These are phyloP conservation scores for Cercospora canescens DNA, from an alignment of 2,329 filamentous ascomycete genomes.

Conservation along the genomic window DNA sequence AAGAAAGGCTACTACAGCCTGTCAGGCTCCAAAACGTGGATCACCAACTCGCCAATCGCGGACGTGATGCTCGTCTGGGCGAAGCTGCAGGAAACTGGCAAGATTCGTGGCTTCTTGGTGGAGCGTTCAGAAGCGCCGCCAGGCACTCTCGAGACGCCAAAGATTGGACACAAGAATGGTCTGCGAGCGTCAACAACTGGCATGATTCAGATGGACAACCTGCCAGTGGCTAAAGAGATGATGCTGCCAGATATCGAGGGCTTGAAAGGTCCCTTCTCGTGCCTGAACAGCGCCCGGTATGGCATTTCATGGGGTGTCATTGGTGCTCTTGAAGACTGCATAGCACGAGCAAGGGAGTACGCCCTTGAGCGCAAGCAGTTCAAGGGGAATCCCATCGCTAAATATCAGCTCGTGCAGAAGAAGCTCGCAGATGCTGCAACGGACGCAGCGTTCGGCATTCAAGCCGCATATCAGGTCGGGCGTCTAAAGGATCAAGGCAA, in stretches of 20 bases:
- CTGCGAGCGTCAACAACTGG: slow-evolving; percentile 91
- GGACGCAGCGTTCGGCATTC: slow-evolving; percentile 86
- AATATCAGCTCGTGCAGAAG: slow-evolving; percentile 97
- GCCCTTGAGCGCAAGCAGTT: slow-evolving; percentile 94
- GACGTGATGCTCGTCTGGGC: slow-evolving; percentile 90
- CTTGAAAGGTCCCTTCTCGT: slow-evolving; percentile 84
- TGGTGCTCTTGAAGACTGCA: slow-evolving; percentile 90
- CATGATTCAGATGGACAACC: slow-evolving; percentile 94
- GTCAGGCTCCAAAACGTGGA: slow-evolving; percentile 89
- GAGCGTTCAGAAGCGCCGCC: slow-evolving; percentile 82
- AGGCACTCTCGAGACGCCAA: slow-evolving; percentile 86
- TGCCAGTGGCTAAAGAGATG: slow-evolving; percentile 83
- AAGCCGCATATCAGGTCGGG: slow-evolving; percentile 87
- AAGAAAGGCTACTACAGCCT: slow-evolving; percentile 80
- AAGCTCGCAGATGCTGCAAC: slow-evolving; percentile 92
- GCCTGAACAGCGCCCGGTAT: slow-evolving; percentile 88
- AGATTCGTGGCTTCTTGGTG: slow-evolving; percentile 90
- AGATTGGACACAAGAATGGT: slow-evolving; percentile 93
- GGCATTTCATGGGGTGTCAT: slow-evolving; percentile 94
- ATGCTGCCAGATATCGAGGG: slow-evolving; percentile 94
- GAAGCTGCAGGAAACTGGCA: slow-evolving; percentile 84
- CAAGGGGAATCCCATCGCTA: slow-evolving; percentile 90
- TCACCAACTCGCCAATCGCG: slow-evolving; percentile 89
- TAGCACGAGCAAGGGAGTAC: slow-evolving; percentile 77
- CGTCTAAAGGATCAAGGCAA: slow-evolving; percentile 90